Evolutionary conservation across 1,284 basidiomycete species (phyloP), one percentile per base, ranked within the genome.

Genomic region (Cryptococcus hybrid): DNA sequence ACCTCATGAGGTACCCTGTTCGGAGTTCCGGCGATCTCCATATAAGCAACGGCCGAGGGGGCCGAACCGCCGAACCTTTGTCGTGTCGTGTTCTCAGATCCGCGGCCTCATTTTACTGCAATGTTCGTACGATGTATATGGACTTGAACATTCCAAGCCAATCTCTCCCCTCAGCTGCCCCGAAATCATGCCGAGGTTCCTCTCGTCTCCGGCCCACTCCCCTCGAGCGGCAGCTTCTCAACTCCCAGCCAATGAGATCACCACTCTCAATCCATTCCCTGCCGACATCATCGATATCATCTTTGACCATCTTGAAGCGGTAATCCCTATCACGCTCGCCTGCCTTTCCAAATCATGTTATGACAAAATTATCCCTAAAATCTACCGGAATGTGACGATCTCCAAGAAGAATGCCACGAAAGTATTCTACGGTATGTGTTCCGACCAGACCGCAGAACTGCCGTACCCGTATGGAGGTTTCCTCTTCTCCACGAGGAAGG

Each of bases 381-480:
- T 51, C 12, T 51, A 51, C 18, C 13, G 18, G 1, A 34, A 37
- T 36, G 39, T 51, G 37, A 34, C 24, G 37, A 18, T 51, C 38
- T 39, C 36, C 50, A 51, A 51, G 37, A 15, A 37, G 30, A 51
- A 51, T 15, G 50, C 50, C 7, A 39, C 13, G 3, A 37, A 40
- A 12, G 38, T 51, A n/a, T 40, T 51, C 15, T 51, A 51, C 39
- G 50, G 50, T 24, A 51, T 51, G 50, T 51, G 50, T 40, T 12
- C 42, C 7, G 39, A 51, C 15, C 50, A 51, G n/a, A 51, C 50
- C 9, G 50, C 39, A 5, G 50, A 51, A 38, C 50, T 51, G 39
- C 50, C 50, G n/a, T 51, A 51, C 50, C 50, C 50, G 4, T 51
- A 51, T 18, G 50, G 50, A n/a, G 50, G 50, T 18, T 39, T 51